A percentile compares a stretch with the other conserved stretches of the same genome.
phyloP scores from a whole-genome alignment of 352 stramenopile genomes.

The Pythium insidiosum region DNA sequence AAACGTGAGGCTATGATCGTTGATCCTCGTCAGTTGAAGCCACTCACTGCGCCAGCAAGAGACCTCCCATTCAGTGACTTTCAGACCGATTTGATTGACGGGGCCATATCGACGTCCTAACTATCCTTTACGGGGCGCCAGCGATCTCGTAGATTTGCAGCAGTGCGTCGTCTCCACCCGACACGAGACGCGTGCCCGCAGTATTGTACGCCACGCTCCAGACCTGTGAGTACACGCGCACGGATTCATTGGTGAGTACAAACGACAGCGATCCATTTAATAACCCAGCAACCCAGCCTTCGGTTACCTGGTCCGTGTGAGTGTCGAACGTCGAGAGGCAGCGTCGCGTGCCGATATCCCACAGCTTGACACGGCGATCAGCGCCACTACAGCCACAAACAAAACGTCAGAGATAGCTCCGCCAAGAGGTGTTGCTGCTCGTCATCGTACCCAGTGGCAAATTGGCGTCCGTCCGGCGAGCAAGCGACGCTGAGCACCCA shows the following conservation, averaged over 20 bases:
- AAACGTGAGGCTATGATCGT: too few species aligned
- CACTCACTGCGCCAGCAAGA: too few species aligned
- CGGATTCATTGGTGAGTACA: not conserved
- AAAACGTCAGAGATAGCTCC: constrained; percentile 2
- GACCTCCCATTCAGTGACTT: too few species aligned
- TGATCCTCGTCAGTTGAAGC: too few species aligned
- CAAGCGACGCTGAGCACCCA: constrained; percentile 85
- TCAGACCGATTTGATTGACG: too few species aligned
- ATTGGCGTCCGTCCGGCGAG: constrained; percentile 75
- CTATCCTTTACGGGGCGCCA: too few species aligned
- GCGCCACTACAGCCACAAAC: constrained; percentile 35
- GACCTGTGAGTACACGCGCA: constrained; percentile 31
- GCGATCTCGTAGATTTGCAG: constrained; percentile 90
- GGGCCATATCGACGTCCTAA: too few species aligned
- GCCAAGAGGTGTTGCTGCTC: not conserved
- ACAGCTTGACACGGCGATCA: constrained; percentile 90
- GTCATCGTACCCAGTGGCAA: constrained; percentile 62
- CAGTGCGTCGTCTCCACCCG: constrained; percentile 82
- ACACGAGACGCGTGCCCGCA: constrained; percentile 77
- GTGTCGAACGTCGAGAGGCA: constrained; percentile 88
- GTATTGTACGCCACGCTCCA: constrained; percentile 90
- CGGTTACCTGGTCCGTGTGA: constrained; percentile 87
- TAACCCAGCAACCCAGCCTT: not conserved
- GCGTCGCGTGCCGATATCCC: constrained; percentile 82
- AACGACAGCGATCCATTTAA: not conserved